phyloP scores from a whole-genome alignment of 495 filamentous ascomycete genomes.

The Haplographium delicatum region DNA sequence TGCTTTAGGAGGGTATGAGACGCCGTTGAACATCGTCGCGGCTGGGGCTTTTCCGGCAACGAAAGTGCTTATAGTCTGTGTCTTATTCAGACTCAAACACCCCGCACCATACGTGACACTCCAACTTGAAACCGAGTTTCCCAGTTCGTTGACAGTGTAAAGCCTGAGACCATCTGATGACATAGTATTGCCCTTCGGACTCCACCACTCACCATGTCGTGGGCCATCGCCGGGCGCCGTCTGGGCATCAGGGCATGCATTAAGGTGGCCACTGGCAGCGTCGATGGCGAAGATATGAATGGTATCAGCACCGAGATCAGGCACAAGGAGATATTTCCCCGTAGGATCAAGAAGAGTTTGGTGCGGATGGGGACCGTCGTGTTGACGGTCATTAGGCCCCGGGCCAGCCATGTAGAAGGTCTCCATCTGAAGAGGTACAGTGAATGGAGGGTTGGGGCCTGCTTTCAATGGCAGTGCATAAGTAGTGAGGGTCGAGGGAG shows the following conservation, averaged over 20 bases:
- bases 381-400: conserved; percentile 22
- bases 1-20: conserved; percentile 30
- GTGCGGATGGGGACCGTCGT: conserved; percentile 63
- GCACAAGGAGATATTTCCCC: conserved; percentile 53
- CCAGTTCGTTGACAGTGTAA: conserved; percentile 59
- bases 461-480: conserved; percentile 3
- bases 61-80: conserved; percentile 39
- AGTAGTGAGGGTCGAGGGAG: conserved; percentile 7
- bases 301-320: conserved; percentile 67
- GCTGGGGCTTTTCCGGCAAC: conserved; percentile 32
- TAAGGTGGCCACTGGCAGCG: conserved; percentile 30
- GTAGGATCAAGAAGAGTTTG: conserved; percentile 66
- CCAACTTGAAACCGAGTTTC: conserved; percentile 51
- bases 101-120: conserved; percentile 46
- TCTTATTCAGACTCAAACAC: conserved; percentile 39
- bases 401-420: conserved; percentile 31
- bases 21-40: conserved; percentile 27
- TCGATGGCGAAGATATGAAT: conserved; percentile 56
- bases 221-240: conserved; percentile 52
- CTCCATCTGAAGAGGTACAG: conserved; percentile 22
- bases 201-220: conserved; percentile 58
- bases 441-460: conserved; percentile 21
- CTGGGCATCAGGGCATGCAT: conserved; percentile 28
- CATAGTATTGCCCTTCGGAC: conserved; percentile 36
- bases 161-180: conserved; percentile 35